Evolutionary conservation across 257 asterid genomes (phyloP), one percentile per base, ranked within the genome.

Genomic region (Solanum sejunctum): DNA sequence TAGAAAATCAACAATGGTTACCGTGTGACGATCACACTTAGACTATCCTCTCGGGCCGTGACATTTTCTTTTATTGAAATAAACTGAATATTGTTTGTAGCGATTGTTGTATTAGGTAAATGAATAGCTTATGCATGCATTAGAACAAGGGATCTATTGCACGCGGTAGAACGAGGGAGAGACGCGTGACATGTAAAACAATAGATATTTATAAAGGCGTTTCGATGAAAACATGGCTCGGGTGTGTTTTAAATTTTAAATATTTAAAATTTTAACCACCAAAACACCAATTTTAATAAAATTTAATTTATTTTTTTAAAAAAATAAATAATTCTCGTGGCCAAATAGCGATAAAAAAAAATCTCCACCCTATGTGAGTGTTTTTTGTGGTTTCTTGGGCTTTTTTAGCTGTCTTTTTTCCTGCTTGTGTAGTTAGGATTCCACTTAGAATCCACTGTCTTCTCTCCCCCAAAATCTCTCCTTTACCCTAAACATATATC

Each of bases 401-500:
- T 78, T 52, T 78, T 23, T 26, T 78, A 17, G 61, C 23, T 49
- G 36, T 51, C 6, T 1, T 47, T 77, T 78, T 78, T 28, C 47
- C 64, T 17, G 8, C 12, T 51, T 77, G 45, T 52, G 83, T 52
- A 52, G 82, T 26, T 28, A 78, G 45, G 23, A 23, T 78, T 23
- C 47, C 58, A 32, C 83, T 78, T 52, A 78, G 64, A 78, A 78
- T 78, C 83, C 83, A 54, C 84, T 66, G 81, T 81, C 87, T 58
- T 72, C 88, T 84, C 89, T 80, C 26, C 85, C 83, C 86, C 84
- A 82, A 83, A 83, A 89, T 87, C 88, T 32, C 87, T 32, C 87
- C 90, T 89, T 91, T 91, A 89, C 95, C 92, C 94, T 91, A 92
- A 89, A 88, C 94, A 91, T 87, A 89, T 83, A 86, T 85, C 85